A percentile compares a stretch with the other conserved stretches of the same genome.
phyloP scores from a whole-genome alignment of 257 asterid species.

The Fraxinus excelsior region DNA sequence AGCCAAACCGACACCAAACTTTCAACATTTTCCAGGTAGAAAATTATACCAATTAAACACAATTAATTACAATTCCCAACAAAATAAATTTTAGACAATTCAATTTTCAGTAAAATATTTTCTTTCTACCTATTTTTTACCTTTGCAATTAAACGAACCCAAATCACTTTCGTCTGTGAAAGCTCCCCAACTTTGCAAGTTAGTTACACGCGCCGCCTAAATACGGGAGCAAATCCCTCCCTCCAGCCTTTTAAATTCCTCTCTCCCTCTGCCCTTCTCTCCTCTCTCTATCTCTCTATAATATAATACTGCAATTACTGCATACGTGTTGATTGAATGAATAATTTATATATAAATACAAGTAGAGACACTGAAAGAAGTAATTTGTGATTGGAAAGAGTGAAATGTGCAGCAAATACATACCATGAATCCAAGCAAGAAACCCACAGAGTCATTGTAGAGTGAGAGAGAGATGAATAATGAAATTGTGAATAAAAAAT shows the following conservation, averaged over 20 bases:
- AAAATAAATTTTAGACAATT: too few species aligned
- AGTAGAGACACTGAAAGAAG: neutral
- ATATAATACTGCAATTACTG: conserved; percentile 16
- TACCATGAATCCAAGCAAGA: conserved; percentile 2
- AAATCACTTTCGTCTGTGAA: too few species aligned
- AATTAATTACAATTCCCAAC: too few species aligned
- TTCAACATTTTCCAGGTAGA: too few species aligned
- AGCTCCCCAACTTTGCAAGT: neutral
- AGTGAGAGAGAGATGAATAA: neutral
- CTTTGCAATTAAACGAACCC: too few species aligned
- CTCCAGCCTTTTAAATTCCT: conserved; percentile 16
- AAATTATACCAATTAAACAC: too few species aligned
- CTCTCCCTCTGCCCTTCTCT: neutral
- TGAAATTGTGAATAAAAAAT: neutral
- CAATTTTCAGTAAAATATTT: too few species aligned
- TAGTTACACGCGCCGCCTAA: neutral
- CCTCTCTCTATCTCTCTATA: neutral
- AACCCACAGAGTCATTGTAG: conserved; percentile 4
- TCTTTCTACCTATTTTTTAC: too few species aligned
- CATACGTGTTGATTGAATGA: conserved; percentile 6
- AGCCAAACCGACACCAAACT: too few species aligned
- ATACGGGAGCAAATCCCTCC: neutral
- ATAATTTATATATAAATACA: neutral
- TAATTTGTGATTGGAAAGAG: neutral
- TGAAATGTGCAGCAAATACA: neutral